Evolutionary conservation across 805 yeast species (phyloP).

Genomic region (Metschnikowia lachancei): DNA sequence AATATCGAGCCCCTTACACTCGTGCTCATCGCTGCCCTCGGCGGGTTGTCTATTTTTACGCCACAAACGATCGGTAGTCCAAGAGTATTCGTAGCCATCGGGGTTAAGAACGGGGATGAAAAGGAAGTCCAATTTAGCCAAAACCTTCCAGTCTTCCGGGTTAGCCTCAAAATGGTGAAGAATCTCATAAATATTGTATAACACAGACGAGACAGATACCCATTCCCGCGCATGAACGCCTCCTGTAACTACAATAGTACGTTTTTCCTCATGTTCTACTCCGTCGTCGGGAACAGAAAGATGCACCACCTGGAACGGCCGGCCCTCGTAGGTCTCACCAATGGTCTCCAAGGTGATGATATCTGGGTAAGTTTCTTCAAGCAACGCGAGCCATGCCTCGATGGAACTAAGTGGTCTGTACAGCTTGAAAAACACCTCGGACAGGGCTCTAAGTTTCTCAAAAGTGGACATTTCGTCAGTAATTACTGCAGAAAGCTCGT

Average conservation of each 20-base stretch:
- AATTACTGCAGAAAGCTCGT: constrained; percentile 1
- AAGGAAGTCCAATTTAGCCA: constrained; percentile 64
- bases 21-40: constrained; percentile 40
- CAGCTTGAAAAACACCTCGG: constrained; percentile 65
- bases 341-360: constrained; percentile 61
- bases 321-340: constrained; percentile 75
- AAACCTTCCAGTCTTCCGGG: constrained; percentile 42
- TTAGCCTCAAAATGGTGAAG: constrained; percentile 30
- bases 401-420: constrained; percentile 68
- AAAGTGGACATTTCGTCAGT: constrained; percentile 8
- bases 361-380: constrained; percentile 62
- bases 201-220: constrained; percentile 70
- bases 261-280: constrained; percentile 37
- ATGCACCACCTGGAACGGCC: constrained; percentile 66
- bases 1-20: constrained; percentile 79
- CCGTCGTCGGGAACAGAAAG: constrained; percentile 47
- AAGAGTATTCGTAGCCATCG: constrained; percentile 84
- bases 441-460: constrained; percentile 12
- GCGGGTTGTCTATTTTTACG: constrained; percentile 71
- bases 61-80: constrained; percentile 84
- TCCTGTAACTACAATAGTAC: constrained; percentile 73
- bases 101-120: constrained; percentile 86
- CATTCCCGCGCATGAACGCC: constrained; percentile 92
- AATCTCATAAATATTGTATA: constrained; percentile 48
- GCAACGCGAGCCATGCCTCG: constrained; percentile 65